Evolutionary conservation across 495 filamentous ascomycete genomes (phyloP).

Genomic region (Penicillium paradoxum): DNA sequence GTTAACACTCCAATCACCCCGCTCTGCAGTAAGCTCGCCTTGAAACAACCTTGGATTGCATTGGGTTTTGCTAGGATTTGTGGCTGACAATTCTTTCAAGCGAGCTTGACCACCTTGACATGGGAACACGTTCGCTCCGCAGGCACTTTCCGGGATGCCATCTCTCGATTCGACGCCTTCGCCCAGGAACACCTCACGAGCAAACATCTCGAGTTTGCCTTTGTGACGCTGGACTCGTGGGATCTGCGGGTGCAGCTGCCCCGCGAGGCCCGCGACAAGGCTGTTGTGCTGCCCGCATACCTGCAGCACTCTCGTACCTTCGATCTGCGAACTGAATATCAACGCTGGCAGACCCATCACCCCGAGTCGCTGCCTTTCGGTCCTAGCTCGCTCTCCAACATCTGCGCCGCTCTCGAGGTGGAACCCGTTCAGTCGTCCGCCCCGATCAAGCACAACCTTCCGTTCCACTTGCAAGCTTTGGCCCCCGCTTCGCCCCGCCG

Average conservation of each 20-base stretch:
- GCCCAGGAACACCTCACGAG: conserved; percentile 79
- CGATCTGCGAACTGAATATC: conserved; percentile 94
- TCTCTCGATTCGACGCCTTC: conserved; percentile 90
- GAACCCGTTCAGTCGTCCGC: conserved; percentile 94
- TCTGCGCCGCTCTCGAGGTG: conserved; percentile 95
- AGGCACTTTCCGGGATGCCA: conserved; percentile 92
- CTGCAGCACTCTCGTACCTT: conserved; percentile 96
- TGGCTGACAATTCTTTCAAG: conserved; percentile 47
- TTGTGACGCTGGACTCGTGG: conserved; percentile 97
- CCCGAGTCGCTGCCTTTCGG: conserved; percentile 96
- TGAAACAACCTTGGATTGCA: conserved; percentile 1
- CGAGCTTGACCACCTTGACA: conserved; percentile 93
- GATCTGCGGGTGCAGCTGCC: conserved; percentile 97
- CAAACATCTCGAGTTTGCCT: conserved; percentile 90
- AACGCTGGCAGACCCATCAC: conserved; percentile 96
- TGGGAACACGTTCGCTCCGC: conserved; percentile 98
- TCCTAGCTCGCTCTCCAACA: conserved; percentile 89
- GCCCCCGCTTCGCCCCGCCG: conserved; percentile 95
- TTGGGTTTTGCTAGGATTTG: conserved; percentile 7
- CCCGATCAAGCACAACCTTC: conserved; percentile 97
- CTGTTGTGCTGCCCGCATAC: conserved; percentile 92
- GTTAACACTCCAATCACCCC: conserved; percentile 98
- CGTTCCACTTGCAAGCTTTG: conserved; percentile 94
- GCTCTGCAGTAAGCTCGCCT: conserved; percentile 78
- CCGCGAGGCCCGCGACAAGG: conserved; percentile 94